Conservation (phyloP, 805 yeast genomes). For the Yamadazyma sp. region DNA sequence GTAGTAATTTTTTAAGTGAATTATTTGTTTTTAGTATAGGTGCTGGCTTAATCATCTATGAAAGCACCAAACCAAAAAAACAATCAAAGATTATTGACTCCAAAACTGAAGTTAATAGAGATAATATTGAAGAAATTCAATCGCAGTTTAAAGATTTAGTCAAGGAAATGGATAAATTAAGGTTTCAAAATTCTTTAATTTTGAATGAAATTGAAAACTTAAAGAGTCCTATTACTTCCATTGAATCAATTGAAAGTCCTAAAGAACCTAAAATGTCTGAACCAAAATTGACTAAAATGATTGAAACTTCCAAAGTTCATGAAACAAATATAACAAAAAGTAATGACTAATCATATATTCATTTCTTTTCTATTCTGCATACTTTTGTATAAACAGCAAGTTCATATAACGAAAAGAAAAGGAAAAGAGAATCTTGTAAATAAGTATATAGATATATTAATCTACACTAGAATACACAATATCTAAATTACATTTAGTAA, state of each 20-base stretch:
- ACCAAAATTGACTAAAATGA: no score
- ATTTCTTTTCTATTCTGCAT: no score
- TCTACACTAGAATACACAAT: slow-evolving; percentile 16
- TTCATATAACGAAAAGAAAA: not conserved
- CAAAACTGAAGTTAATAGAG: not conserved
- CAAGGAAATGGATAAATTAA: slow-evolving; percentile 7
- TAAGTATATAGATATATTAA: slow-evolving; percentile 5
- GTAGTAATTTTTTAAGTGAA: slow-evolving; percentile 78
- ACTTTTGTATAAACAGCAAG: no score
- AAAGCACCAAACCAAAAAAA: slow-evolving; percentile 62
- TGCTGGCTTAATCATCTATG: slow-evolving; percentile 70
- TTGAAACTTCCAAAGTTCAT: no score
- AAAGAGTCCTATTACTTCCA: no score
- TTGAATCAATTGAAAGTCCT: no score
- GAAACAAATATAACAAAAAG: no score
- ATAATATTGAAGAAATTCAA: not conserved
- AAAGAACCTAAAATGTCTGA: no score
- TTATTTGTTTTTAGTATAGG: slow-evolving; percentile 77
- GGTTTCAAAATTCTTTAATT: slow-evolving; percentile 13
- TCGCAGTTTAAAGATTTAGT: slow-evolving; percentile 1
- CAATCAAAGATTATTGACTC: slow-evolving; percentile 39
- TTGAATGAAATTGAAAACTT: slow-evolving; percentile 13
- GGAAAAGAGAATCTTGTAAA: slow-evolving; percentile 1
- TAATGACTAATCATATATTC: no score
- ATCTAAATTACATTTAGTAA: no score